phyloP scores from a whole-genome alignment of 1,139 yeast genomes.

The Geotrichum candidum region DNA sequence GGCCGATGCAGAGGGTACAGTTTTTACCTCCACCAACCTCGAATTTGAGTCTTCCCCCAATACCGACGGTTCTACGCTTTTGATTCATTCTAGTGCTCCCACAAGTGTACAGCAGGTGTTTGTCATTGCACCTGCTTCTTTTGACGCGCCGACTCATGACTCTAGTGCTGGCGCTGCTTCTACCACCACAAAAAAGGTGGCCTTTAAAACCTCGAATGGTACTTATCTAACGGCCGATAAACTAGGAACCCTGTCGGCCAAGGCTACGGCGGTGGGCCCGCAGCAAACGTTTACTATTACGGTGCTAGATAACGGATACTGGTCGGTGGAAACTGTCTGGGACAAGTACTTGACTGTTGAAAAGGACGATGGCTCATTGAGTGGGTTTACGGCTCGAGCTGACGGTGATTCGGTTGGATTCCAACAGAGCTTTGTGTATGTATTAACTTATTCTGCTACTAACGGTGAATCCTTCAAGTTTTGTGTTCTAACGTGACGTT shows the following conservation, averaged over 20 bases:
- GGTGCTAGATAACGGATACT: slow-evolving; percentile 10
- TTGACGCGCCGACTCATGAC: slow-evolving; percentile 20
- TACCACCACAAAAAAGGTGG: slow-evolving; percentile 22
- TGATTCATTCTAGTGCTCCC: slow-evolving; percentile 35
- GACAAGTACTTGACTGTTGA: slow-evolving; percentile 21
- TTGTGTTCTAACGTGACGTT: background rate
- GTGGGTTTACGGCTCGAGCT: slow-evolving; percentile 9
- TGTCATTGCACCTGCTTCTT: slow-evolving; percentile 30
- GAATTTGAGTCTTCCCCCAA: slow-evolving; percentile 18
- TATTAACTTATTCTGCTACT: background rate
- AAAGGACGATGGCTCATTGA: slow-evolving; percentile 7
- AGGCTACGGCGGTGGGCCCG: slow-evolving; percentile 38
- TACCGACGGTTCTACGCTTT: slow-evolving; percentile 10
- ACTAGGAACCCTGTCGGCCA: slow-evolving; percentile 28
- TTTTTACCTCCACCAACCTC: slow-evolving; percentile 25
- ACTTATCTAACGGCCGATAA: slow-evolving; percentile 32
- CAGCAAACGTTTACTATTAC: slow-evolving; percentile 34
- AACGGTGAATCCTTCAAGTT: background rate
- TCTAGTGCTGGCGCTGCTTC: slow-evolving; percentile 9
- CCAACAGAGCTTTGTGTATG: slow-evolving; percentile 20
- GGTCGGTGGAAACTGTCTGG: slow-evolving; percentile 24
- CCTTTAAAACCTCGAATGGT: slow-evolving; percentile 35
- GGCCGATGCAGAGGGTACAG: slow-evolving; percentile 23
- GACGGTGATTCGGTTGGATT: slow-evolving; percentile 14
- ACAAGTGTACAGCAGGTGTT: slow-evolving; percentile 38